Base-by-base conservation (phyloP, 208 protist species). In the Trypanosomatidae sp. region DNA sequence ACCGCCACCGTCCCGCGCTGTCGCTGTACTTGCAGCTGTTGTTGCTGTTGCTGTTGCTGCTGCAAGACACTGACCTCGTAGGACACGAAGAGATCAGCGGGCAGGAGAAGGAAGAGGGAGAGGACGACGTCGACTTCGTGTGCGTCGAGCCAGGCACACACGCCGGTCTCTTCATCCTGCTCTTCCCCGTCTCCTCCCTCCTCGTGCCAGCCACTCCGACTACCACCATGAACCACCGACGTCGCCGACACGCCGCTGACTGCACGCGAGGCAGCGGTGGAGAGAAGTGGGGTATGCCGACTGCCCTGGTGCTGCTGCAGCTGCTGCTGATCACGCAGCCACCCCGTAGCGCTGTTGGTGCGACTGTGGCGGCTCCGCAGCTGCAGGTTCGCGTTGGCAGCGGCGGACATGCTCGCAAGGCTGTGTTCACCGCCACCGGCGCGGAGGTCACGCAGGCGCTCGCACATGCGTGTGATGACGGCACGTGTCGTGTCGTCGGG, bases 71-170 rank as follows among this genome's bases (percentile, higher is more conserved):
- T 81, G 12, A 85, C 76, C 56, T 89, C 87, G 65, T 92, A 94
- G 50, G 90, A 91, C 56, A 94, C 84, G 65, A 94, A 94, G 22
- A 91, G 74, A 43, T 94, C 89, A 33, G 84, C 76, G 0, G 89
- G 81, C 12, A 85, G 85, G 65, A 91, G 82, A 8, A 94, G 82
- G 62, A 86, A 90, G 8, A 88, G 89, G 8, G 77, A 76, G 43
- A 81, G 66, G 33, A 74, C 77, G 44, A 77, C 52, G 64, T 87
- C 79, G 25, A 76, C 70, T 22, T 80, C 76, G 28, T 80, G 71
- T 0, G 71, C 65, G 69, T 80, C 76, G n/a, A 80, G 55, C 65
- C 64, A 75, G 15, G 76, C 70, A 22, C 76, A 80, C 5, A 33
- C 33, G 17, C 43, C 66, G 2, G n/a, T n/a, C n/a, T 44, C 65